Evolutionary conservation across 2,329 filamentous ascomycete genomes (phyloP), one percentile per base, ranked within the genome.

Genomic region (Xylaria sp.): DNA sequence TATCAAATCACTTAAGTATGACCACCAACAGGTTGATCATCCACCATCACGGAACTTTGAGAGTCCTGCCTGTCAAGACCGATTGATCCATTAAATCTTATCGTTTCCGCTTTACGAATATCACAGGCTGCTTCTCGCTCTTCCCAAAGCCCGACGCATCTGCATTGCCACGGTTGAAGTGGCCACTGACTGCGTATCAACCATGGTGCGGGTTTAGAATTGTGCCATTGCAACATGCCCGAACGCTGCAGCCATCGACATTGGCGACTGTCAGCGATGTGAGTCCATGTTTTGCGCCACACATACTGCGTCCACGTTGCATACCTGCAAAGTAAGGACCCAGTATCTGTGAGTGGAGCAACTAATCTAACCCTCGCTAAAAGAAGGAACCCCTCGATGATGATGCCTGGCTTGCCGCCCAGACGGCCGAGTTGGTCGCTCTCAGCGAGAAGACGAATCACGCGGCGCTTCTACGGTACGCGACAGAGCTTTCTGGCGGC

Each of bases 401-500:
- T 21, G 68, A 68, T 1, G 61, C 57, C 14, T 65, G 66, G 66
- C 15, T 60, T 19, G 66, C 66, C 15, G 60, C 52, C 23, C 63
- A 68, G 50, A 66, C 63, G 4, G 45, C 60, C 21, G 66, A 70
- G 47, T 25, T 70, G 19, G 61, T 63, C 7, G 57, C 60, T 14
- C 59, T 67, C 25, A 63, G 46, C 21, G 6, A 63, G 55, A 67
- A 69, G 43, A 67, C 46, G 9, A 65, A 68, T 38, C 55, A 63
- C 21, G 54, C 42, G 8, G 63, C 67, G 3, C 66, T 68, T 46
- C 21, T 68, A 12, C 56, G 23, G 21, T 62, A 37, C 7, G 68
- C 64, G 12, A 65, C 19, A n/a, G 47, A 67, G 50, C 60, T 69
- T 56, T 54, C 55, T 43, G 61, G 68, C 3, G 65, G 68, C n/a